Evolutionary conservation across 176 grass and related monocot species (phyloP), one percentile per base, ranked within the genome.

Genomic region (Hsuehochloa calcarea): DNA sequence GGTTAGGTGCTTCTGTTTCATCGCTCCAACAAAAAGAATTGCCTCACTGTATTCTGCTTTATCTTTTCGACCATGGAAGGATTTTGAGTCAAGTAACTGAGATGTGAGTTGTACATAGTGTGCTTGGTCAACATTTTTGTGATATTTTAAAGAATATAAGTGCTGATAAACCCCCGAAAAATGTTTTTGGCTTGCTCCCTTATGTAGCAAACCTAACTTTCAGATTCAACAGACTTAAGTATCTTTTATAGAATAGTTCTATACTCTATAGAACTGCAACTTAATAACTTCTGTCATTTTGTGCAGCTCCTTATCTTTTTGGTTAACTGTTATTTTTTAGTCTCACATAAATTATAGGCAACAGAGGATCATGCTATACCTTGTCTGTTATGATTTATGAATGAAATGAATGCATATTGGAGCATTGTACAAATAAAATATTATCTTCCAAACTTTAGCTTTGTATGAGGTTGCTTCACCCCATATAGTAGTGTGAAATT

Each of bases 1-100:
- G 91, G 94, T 97, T 67, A 77, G 78, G 46, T 68, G 23, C 38
- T 74, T 79, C 54, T 64, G 26, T 59, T 82, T 82, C 60, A 59
- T 7, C 12, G 0, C 23, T 68, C 8, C 27, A 59, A 78, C 23
- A 27, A 75, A 75, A 50, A 43, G 25, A 61, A 40, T 51, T 54
- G 35, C 47, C 40, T 77, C 17, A 14, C 50, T 68, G 15, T 65
- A 13, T 68, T 23, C 3, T 77, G 2, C 51, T 85, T 63, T 78
- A 60, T 55, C 11, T 14, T 52, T 80, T 79, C 47, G 43, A 47
- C 13, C 17, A 38, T 43, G 67, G 40, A 49, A 46, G 25, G 70
- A 69, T 59, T 17, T 6, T 47, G 3, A 49, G 20, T 70, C 54
- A 9, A 23, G 38, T 69, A 72, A n/a, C 37, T 78, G 27, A 19